Evolutionary conservation across 768 basidiomycete genomes (phyloP), one percentile per base, ranked within the genome.

Genomic region (Amanita brunnescens): DNA sequence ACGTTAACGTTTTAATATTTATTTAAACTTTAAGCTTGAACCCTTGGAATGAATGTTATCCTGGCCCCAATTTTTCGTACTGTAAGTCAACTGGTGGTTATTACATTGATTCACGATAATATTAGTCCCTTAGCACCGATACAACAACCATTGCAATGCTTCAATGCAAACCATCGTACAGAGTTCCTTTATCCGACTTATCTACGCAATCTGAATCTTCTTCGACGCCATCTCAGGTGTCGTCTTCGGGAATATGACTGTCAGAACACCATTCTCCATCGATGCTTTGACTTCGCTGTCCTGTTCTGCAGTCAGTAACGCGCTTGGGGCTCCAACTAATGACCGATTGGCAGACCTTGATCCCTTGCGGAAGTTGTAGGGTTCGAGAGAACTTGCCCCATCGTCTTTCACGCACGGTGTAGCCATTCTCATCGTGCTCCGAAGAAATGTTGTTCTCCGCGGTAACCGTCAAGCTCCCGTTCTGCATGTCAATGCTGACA

Each of bases 211-310:
- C 18, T 47, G 18, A 47, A 75, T 67, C 59, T 64, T 65, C 58
- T 63, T 67, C 13, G 64, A 60, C 2, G 60, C 59, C 24, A 55
- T 54, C 51, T 73, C 70, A 13, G 70, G 58, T n/a, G 67, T 62
- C 9, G 65, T 61, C 62, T 75, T 78, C 7, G 79, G 78, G 71
- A 78, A 80, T 1, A 72, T 74, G 29, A 80, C 64, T 6, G 66
- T 76, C 61, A 81, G 59, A 14, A 79, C 52, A 4, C 79, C 79
- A 44, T 76, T 60, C 10, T 77, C 75, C 71, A 80, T 69, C 42
- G 67, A 60, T 0, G 79, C 80, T 34, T 71, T 66, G 41, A 71
- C 63, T 2, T 69, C 62, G 0, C 62, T 61, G 8, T 67, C 62
- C 64, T 62, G 18, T n/a, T n/a, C 48, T 10, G 16, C 9, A 34